Conservation (phyloP, 2,329 filamentous ascomycete genomes). For the Phialophora chinensis region DNA sequence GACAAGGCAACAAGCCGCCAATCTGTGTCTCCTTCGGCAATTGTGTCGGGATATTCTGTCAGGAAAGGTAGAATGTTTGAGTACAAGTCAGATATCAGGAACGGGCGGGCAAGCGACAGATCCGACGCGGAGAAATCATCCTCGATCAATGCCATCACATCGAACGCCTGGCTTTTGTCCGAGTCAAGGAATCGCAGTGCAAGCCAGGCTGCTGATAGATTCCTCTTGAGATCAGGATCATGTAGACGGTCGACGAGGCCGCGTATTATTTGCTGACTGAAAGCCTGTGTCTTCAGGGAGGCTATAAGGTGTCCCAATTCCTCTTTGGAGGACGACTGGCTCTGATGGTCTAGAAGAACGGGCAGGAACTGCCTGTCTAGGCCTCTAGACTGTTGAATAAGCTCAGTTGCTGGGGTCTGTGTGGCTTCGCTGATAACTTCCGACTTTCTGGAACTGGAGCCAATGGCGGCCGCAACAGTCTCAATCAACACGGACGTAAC, state of each 20-base stretch:
- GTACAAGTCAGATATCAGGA: constrained; percentile 54
- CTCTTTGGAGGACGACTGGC: constrained; percentile 57
- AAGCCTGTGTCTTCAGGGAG: constrained; percentile 58
- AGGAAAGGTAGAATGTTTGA: constrained; percentile 50
- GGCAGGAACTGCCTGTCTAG: constrained; percentile 24
- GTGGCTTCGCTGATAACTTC: constrained; percentile 25
- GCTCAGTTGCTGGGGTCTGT: constrained; percentile 12
- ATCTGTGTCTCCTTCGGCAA: constrained; percentile 55
- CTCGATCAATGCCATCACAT: constrained; percentile 71
- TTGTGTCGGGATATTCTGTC: constrained; percentile 43
- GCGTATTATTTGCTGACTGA: constrained; percentile 60
- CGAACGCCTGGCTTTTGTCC: constrained; percentile 51
- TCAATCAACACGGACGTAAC: constrained; percentile 75
- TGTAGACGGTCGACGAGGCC: constrained; percentile 70
- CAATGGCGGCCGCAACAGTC: constrained; percentile 65
- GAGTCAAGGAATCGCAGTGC: constrained; percentile 71
- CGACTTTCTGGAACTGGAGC: constrained; percentile 32
- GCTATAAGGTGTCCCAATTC: constrained; percentile 66
- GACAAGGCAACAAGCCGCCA: constrained; percentile 80
- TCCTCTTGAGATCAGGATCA: constrained; percentile 62
- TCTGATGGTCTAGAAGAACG: constrained; percentile 37
- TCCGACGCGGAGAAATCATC: constrained; percentile 49
- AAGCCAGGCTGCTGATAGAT: constrained; percentile 80
- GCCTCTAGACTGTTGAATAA: constrained; percentile 13
- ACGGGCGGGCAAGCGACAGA: constrained; percentile 43